A percentile compares a stretch with the other conserved stretches of the same genome.
Evolutionary conservation across 2,329 filamentous ascomycete genomes (phyloP).

Genomic region (Arthrobotrys sphaeroides): DNA sequence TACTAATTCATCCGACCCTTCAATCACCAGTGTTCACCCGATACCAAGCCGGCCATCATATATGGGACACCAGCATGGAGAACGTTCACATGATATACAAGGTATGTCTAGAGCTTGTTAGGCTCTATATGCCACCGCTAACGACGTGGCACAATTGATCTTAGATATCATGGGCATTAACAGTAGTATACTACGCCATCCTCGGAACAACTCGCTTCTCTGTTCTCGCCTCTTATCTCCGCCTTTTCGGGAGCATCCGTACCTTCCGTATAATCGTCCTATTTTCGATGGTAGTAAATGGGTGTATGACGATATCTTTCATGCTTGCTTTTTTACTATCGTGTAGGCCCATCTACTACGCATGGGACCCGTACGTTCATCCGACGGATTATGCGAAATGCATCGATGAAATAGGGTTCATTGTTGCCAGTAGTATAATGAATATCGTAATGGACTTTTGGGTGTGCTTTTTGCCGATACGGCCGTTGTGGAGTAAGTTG

Average conservation of each 20-base stretch:
- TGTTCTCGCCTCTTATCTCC: slow-evolving; percentile 55
- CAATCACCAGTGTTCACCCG: neutral
- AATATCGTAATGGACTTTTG: slow-evolving; percentile 43
- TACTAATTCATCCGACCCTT: slow-evolving; percentile 8
- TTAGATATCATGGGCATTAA: slow-evolving; percentile 22
- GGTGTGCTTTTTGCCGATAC: slow-evolving; percentile 41
- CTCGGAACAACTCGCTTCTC: slow-evolving; percentile 55
- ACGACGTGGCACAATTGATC: slow-evolving; percentile 16
- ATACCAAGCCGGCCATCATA: slow-evolving; percentile 18
- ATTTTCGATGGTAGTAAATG: slow-evolving; percentile 29
- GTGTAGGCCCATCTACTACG: slow-evolving; percentile 11
- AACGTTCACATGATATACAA: slow-evolving; percentile 23
- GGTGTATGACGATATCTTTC: slow-evolving; percentile 30
- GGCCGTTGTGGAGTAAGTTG: slow-evolving; percentile 36
- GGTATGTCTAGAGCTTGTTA: neutral
- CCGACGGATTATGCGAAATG: slow-evolving; percentile 18
- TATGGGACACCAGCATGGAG: slow-evolving; percentile 23
- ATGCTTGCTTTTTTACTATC: slow-evolving; percentile 6
- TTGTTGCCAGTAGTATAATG: slow-evolving; percentile 13
- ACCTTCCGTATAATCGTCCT: slow-evolving; percentile 17
- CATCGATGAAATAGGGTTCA: slow-evolving; percentile 24
- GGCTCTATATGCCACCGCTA: neutral
- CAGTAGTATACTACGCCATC: slow-evolving; percentile 44
- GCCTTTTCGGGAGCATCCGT: slow-evolving; percentile 52
- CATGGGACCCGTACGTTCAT: slow-evolving; percentile 24